A percentile compares a stretch with the other conserved stretches of the same genome.
These are phyloP conservation scores for Daedalea quercina DNA, from an alignment of 768 basidiomycete species.

Conservation along the genomic window DNA sequence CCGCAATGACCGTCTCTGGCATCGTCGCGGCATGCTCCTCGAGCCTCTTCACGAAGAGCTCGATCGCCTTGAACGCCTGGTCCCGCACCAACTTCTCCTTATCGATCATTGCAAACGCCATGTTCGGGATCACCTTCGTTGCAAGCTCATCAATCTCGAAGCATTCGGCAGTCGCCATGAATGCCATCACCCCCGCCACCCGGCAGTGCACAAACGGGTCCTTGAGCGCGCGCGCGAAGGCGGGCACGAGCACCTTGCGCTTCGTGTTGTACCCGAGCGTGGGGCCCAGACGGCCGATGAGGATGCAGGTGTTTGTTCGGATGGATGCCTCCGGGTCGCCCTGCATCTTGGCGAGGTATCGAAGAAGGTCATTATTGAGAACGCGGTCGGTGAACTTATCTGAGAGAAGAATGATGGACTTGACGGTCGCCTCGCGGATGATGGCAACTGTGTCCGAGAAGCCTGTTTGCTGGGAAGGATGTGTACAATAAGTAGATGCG, in stretches of 20 bases:
- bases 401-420: slow-evolving; percentile 76
- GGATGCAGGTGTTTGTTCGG: slow-evolving; percentile 94
- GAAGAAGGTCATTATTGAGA: slow-evolving; percentile 93
- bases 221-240: slow-evolving; percentile 84
- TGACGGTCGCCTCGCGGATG: slow-evolving; percentile 91
- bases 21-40: slow-evolving; percentile 75
- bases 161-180: slow-evolving; percentile 90
- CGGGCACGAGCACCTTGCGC: slow-evolving; percentile 94
- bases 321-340: slow-evolving; percentile 91
- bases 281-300: slow-evolving; percentile 87
- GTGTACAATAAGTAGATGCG: background rate
- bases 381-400: slow-evolving; percentile 88
- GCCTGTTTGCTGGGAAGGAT: slow-evolving; percentile 70
- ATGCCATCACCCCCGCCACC: slow-evolving; percentile 90
- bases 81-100: slow-evolving; percentile 96
- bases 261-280: slow-evolving; percentile 83
- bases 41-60: slow-evolving; percentile 78
- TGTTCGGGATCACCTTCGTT: slow-evolving; percentile 80
- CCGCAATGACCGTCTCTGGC: slow-evolving; percentile 49
- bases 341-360: slow-evolving; percentile 89
- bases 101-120: slow-evolving; percentile 77
- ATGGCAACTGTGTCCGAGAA: slow-evolving; percentile 93
- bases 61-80: slow-evolving; percentile 92
- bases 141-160: slow-evolving; percentile 88
- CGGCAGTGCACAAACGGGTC: slow-evolving; percentile 90